Evolutionary conservation across 2,329 filamentous ascomycete genomes (phyloP).

Genomic region (Cadophora luteo-olivacea): DNA sequence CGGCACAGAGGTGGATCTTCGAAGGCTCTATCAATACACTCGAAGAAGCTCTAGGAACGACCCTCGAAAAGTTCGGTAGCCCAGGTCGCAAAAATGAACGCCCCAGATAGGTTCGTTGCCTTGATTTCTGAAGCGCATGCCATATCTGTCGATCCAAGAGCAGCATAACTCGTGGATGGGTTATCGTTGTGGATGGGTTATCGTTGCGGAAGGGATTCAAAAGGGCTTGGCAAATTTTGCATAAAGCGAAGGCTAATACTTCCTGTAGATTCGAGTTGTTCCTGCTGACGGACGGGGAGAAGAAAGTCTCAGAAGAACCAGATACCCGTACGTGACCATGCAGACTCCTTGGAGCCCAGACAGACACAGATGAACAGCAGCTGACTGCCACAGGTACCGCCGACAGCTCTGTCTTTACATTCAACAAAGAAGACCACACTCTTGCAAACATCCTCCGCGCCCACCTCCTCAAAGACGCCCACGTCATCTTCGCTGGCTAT

Average conservation of each 20-base stretch:
- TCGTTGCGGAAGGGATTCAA: no score
- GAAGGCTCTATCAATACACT: background rate
- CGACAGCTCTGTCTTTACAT: slow-evolving; percentile 92
- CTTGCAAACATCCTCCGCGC: slow-evolving; percentile 88
- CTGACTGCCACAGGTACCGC: slow-evolving; percentile 71
- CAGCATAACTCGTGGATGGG: background rate
- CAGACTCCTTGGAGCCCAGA: background rate
- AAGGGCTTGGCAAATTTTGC: no score
- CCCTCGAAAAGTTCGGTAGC: background rate
- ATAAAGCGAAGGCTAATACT: slow-evolving; percentile 29
- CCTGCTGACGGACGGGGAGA: slow-evolving; percentile 84
- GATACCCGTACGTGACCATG: slow-evolving; percentile 77
- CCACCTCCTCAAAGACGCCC: slow-evolving; percentile 82
- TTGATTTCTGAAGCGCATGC: slow-evolving; percentile 4
- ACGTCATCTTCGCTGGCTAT: slow-evolving; percentile 92
- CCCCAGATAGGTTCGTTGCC: slow-evolving; percentile 55
- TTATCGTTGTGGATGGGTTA: no score
- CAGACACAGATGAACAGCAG: background rate
- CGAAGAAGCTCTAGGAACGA: background rate
- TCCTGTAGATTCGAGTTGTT: slow-evolving; percentile 86
- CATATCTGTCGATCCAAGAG: background rate
- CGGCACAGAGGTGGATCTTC: background rate
- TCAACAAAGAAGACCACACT: slow-evolving; percentile 97
- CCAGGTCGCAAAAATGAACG: slow-evolving; percentile 53
- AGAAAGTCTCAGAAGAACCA: slow-evolving; percentile 87